Conservation (phyloP, 2,329 filamentous ascomycete genomes). For the Aureobasidium sp. region DNA sequence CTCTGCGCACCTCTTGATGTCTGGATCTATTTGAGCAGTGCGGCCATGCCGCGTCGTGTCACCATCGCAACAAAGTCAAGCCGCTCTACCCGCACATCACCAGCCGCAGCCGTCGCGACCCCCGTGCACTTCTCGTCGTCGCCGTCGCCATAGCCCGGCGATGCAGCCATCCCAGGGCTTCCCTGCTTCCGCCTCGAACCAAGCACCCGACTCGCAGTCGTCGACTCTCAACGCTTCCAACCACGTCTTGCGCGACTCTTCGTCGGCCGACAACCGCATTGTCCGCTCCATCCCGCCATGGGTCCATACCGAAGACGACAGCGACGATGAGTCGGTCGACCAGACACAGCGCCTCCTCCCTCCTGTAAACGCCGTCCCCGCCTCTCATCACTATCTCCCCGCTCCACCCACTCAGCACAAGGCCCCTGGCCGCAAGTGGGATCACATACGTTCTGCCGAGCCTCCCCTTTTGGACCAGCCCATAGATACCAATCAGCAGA, state of each 20-base stretch:
- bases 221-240: constrained; percentile 18
- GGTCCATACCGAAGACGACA: constrained; percentile 29
- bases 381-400: constrained; percentile 20
- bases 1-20: background rate
- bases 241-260: background rate
- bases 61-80: constrained; percentile 9
- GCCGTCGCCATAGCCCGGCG: constrained; percentile 11
- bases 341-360: constrained; percentile 17
- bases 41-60: constrained; percentile 14
- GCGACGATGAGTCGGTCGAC: constrained; percentile 20
- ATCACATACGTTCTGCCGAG: constrained; percentile 28
- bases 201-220: constrained; percentile 18
- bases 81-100: background rate
- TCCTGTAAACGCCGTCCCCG: constrained; percentile 19
- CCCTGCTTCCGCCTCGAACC: constrained; percentile 8
- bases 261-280: constrained; percentile 14
- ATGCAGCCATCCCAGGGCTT: constrained; percentile 16
- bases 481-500: constrained; percentile 27
- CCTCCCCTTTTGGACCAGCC: constrained; percentile 29
- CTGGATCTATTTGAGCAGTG: background rate
- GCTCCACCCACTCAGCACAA: constrained; percentile 25
- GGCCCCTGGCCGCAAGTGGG: constrained; percentile 30
- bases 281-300: constrained; percentile 29
- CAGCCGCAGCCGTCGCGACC: background rate
- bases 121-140: background rate